phyloP scores from a whole-genome alignment of 192 early-diverging fungal species.

The Irineochytrium annulatum region DNA sequence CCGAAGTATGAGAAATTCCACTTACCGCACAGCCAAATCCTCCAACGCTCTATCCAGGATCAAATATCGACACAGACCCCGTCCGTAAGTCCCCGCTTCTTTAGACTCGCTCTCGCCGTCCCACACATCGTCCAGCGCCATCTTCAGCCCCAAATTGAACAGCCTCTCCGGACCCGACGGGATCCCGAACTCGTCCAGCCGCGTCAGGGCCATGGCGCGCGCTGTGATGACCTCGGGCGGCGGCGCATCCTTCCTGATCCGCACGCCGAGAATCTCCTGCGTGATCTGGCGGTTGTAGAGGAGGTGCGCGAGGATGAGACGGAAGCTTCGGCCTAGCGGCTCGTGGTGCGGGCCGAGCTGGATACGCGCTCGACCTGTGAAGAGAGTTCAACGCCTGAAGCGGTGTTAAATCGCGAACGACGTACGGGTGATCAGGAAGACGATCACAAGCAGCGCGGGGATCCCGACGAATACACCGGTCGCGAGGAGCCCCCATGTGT shows the following conservation, averaged over 20 bases:
- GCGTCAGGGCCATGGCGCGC: neutral
- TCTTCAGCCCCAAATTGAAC: neutral
- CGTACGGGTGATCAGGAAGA: no score
- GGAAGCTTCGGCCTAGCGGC: neutral
- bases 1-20: neutral
- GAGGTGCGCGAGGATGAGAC: neutral
- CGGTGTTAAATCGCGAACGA: no score
- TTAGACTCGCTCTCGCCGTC: neutral
- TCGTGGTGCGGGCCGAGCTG: neutral
- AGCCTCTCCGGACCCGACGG: neutral
- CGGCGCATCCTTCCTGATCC: neutral
- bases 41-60: constrained; percentile 1
- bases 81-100: neutral
- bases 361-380: no score
- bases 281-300: neutral
- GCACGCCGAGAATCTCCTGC: neutral
- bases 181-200: constrained; percentile 2
- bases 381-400: no score
- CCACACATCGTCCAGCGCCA: constrained; percentile 1
- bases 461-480: no score
- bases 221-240: constrained; percentile 1
- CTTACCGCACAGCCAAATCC: neutral
- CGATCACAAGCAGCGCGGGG: no score
- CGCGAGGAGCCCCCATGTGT: no score
- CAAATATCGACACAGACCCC: neutral